phyloP scores from a whole-genome alignment of 257 asterid species.

The Solanum lignicaule region DNA sequence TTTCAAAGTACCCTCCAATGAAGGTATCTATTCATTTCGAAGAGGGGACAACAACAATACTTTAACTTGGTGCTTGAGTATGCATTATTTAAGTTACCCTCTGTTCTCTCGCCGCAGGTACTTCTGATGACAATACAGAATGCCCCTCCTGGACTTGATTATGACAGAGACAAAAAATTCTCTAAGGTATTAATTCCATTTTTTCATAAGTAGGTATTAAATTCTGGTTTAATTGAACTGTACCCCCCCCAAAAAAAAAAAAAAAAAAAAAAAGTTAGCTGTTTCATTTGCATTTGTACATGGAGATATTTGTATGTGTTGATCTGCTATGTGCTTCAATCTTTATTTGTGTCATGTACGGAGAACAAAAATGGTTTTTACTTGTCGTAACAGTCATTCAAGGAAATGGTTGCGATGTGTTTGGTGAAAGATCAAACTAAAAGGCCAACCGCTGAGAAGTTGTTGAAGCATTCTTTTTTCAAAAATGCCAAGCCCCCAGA shows the following conservation, averaged over 20 bases:
- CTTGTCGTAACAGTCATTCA: constrained; percentile 64
- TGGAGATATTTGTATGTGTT: neutral
- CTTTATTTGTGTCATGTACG: neutral
- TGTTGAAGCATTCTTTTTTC: constrained; percentile 90
- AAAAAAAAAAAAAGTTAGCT: neutral
- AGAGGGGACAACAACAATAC: neutral
- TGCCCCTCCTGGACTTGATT: constrained; percentile 99
- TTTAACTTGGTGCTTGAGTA: neutral
- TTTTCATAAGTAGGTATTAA: neutral
- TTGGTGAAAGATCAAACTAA: constrained; percentile 97
- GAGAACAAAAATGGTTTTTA: neutral
- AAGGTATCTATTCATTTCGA: constrained; percentile 44
- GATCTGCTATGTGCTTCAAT: neutral
- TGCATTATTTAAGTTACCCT: neutral
- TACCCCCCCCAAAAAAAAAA: neutral
- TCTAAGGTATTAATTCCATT: constrained; percentile 50
- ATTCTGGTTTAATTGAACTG: neutral
- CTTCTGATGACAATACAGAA: constrained; percentile 95
- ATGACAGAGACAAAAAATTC: constrained; percentile 96
- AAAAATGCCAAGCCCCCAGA: constrained; percentile 92
- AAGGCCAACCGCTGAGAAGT: constrained; percentile 95
- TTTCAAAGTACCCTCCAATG: constrained; percentile 99
- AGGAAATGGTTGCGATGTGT: constrained; percentile 99
- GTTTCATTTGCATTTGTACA: neutral
- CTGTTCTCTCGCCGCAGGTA: constrained; percentile 44